A percentile compares a stretch with the other conserved stretches of the same genome.
Evolutionary conservation across 176 grass and related monocot genomes (phyloP).

Genomic region (Otatea glauca): DNA sequence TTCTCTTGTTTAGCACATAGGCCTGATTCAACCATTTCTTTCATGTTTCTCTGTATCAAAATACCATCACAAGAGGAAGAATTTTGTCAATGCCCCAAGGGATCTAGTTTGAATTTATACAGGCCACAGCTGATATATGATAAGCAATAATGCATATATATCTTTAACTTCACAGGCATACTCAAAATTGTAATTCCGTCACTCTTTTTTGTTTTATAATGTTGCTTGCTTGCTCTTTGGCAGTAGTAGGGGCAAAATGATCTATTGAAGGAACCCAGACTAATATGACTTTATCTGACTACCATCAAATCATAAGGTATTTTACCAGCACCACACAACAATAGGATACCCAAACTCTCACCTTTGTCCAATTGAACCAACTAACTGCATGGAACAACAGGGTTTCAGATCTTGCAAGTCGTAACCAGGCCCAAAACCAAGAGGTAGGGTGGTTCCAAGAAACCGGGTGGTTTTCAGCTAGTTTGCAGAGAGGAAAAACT

Average conservation of each 20-base stretch:
- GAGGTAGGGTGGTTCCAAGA: background rate
- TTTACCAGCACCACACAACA: background rate
- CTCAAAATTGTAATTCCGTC: background rate
- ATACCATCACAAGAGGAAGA: conserved; percentile 13
- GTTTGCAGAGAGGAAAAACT: background rate
- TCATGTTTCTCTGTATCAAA: conserved; percentile 73
- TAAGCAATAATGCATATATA: background rate
- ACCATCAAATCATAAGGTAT: background rate
- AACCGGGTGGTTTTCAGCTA: background rate
- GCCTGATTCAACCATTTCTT: conserved; percentile 81
- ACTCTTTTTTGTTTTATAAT: conserved; percentile 2
- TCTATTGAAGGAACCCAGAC: background rate
- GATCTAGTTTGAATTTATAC: background rate
- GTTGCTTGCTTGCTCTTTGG: background rate
- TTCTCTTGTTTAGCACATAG: conserved; percentile 75
- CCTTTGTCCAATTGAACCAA: background rate
- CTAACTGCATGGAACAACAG: background rate
- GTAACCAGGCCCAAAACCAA: background rate
- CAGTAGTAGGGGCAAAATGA: background rate
- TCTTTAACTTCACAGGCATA: background rate
- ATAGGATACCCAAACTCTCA: background rate
- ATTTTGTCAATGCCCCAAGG: background rate
- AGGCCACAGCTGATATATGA: background rate
- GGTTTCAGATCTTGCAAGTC: background rate
- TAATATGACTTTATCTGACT: background rate